Evolutionary conservation across 352 stramenopile species (phyloP).

Genomic region (Phytophthora megakarya): DNA sequence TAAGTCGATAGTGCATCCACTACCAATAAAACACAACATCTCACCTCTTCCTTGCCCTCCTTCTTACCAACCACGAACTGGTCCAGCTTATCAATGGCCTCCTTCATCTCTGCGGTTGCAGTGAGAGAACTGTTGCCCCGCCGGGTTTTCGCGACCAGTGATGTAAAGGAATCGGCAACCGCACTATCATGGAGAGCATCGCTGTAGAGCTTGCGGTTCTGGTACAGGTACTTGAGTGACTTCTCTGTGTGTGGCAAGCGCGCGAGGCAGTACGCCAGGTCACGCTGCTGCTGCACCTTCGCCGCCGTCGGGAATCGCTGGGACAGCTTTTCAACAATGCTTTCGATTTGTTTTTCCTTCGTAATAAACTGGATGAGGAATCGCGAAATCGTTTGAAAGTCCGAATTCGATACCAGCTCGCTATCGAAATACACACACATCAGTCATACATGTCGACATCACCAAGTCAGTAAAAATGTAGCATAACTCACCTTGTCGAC

Average conservation of each 20-base stretch:
- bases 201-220: constrained; percentile 91
- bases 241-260: constrained; percentile 94
- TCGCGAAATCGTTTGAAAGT: constrained; percentile 94
- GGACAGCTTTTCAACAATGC: constrained; percentile 92
- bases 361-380: constrained; percentile 98
- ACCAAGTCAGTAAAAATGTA: not conserved
- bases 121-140: constrained; percentile 43
- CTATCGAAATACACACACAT: constrained; percentile 33
- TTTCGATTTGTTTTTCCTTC: constrained; percentile 93
- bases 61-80: constrained; percentile 54
- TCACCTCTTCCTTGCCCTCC: constrained; percentile 61
- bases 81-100: constrained; percentile 76
- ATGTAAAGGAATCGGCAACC: constrained; percentile 91
- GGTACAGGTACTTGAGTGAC: constrained; percentile 91
- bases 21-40: not conserved
- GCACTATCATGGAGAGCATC: constrained; percentile 91
- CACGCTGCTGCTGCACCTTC: constrained; percentile 67
- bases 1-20: not conserved
- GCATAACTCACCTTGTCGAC: constrained; percentile 58
- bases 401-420: constrained; percentile 79
- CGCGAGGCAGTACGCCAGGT: constrained; percentile 96
- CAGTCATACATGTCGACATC: not conserved
- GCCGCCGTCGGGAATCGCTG: constrained; percentile 92
- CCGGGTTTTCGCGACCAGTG: constrained; percentile 72
- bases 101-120: constrained; percentile 71